Evolutionary conservation across 2,329 filamentous ascomycete species (phyloP).

Genomic region (Juglanconis juglandina): DNA sequence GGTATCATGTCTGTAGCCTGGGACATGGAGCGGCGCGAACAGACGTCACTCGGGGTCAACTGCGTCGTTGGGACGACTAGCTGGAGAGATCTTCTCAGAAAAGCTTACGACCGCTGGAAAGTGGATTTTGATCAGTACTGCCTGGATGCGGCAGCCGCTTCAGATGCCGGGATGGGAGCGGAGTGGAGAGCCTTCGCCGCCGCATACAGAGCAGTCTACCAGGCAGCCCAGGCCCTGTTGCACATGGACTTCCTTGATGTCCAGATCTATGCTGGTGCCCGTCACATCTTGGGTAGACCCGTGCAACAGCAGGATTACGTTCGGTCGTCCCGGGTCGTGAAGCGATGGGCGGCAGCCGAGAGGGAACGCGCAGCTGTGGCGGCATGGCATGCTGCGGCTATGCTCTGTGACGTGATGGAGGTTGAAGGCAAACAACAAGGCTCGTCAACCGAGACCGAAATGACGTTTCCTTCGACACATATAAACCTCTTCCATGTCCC

Average conservation of each 20-base stretch:
- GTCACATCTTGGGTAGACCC: constrained; percentile 55
- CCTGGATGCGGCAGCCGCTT: constrained; percentile 24
- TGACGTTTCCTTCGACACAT: neutral
- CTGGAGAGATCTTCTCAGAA: constrained; percentile 50
- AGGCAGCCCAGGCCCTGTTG: constrained; percentile 54
- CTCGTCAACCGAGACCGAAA: neutral
- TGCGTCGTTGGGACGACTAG: constrained; percentile 19
- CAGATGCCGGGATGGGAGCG: constrained; percentile 18
- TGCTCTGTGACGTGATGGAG: constrained; percentile 43
- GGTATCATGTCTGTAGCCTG: constrained; percentile 61
- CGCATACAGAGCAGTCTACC: constrained; percentile 54
- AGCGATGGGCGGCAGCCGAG: constrained; percentile 41
- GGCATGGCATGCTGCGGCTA: constrained; percentile 50
- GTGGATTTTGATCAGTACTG: constrained; percentile 54
- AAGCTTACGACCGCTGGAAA: constrained; percentile 57
- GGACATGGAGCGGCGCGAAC: constrained; percentile 60
- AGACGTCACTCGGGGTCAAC: constrained; percentile 52
- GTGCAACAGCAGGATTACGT: constrained; percentile 49
- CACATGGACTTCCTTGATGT: constrained; percentile 58
- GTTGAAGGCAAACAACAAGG: neutral
- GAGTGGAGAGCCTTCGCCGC: constrained; percentile 47
- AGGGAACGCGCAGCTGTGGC: constrained; percentile 37
- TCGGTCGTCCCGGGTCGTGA: constrained; percentile 48
- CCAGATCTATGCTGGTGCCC: constrained; percentile 59
- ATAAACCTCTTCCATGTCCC: constrained; percentile 58